Evolutionary conservation across 2,329 filamentous ascomycete genomes (phyloP), one percentile per base, ranked within the genome.

Genomic region (Raffaelea albimanens): DNA sequence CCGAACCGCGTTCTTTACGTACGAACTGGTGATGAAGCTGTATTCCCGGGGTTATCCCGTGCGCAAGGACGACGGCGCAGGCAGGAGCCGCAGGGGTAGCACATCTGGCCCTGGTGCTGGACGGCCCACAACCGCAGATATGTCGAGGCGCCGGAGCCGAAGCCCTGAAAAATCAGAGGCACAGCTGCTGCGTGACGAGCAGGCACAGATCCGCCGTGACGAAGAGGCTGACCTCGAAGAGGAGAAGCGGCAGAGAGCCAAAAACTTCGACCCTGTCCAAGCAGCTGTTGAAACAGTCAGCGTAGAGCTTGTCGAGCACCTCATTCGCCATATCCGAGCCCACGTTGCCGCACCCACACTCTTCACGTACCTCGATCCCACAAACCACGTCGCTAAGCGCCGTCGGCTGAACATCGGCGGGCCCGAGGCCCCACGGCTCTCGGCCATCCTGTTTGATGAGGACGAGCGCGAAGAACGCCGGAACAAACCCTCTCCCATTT

Each of bases 1-100:
- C 61, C 83, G 85, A 61, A 83, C 84, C 40, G 78, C 85, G 5
- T 79, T 98, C 53, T 98, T 98, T 68, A 96, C 85, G 2, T 97
- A 97, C 52, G 71, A 68, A 51, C 91, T 98, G 85, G 78, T 81
- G 40, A 95, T 98, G 88, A 85, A 91, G 60, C 82, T 88, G 48
- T 84, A 85, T 54, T 53, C 58, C 4, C 62, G 61, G 16, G 63
- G 63, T 3, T 47, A 40, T 19, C 20, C 23, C 13, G 40, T 25
- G 7, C 23, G 29, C 21, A 29, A 40, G 38, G 13, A 16, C 3
- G 44, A 25, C 9, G 20, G 20, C 31, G 25, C 52, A 54, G 56
- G 59, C 48, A 53, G 55, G 48, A 51, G 62, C 51, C 61, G 62
- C 3, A 70, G 62, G 49, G 61, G 61, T 5, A 64, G 61, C 34